A percentile compares a stretch with the other conserved stretches of the same genome.
phyloP scores from a whole-genome alignment of 2,329 filamentous ascomycete species.

The Cytospora piceicola region DNA sequence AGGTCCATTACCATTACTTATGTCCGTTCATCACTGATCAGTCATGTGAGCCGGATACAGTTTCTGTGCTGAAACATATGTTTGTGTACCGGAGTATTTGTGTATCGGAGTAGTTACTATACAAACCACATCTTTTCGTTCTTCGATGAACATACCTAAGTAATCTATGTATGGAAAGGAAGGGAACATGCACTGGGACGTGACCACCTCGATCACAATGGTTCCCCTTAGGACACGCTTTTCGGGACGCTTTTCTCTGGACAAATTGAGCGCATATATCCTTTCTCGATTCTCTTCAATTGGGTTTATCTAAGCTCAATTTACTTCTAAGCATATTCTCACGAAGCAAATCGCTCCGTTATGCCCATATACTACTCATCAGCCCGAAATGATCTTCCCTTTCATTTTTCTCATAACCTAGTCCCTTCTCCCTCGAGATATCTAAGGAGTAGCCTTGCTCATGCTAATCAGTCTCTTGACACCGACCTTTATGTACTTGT shows the following conservation, averaged over 20 bases:
- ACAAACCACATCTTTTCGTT: not conserved
- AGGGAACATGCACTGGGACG: not conserved
- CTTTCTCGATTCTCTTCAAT: not conserved
- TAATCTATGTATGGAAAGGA: no score
- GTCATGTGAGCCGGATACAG: not conserved
- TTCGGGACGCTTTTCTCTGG: not conserved
- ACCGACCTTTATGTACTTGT: slow-evolving; percentile 60
- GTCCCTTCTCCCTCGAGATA: not conserved
- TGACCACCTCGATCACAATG: not conserved
- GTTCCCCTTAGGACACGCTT: not conserved
- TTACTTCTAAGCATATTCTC: not conserved
- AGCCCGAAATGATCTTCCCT: not conserved
- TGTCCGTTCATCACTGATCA: no score
- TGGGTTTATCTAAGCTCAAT: not conserved
- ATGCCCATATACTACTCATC: not conserved
- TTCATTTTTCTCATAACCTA: not conserved
- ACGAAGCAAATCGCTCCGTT: slow-evolving; percentile 3
- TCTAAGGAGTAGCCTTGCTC: slow-evolving; percentile 73
- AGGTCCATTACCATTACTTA: not conserved
- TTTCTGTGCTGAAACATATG: no score
- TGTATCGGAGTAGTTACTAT: no score
- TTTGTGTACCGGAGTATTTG: no score
- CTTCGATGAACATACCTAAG: not conserved
- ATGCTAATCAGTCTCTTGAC: slow-evolving; percentile 78
- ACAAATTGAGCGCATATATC: not conserved